Conservation (phyloP, 2,329 filamentous ascomycete genomes). For the Pseudogymnoascus destructans region DNA sequence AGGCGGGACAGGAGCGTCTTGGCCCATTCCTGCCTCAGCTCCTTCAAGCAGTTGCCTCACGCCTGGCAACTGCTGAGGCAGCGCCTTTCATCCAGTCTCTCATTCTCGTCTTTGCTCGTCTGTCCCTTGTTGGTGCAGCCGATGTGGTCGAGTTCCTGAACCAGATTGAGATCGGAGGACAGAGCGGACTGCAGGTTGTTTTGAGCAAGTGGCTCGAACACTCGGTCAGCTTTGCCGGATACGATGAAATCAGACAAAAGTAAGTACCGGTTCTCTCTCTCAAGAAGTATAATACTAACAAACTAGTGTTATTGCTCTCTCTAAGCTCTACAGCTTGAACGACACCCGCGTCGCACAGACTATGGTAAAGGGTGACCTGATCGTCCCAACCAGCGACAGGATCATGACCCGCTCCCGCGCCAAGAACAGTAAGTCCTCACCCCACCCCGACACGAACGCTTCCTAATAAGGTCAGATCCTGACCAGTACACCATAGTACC, state of each 20-base stretch:
- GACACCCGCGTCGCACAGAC: slow-evolving; percentile 68
- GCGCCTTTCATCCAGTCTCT: slow-evolving; percentile 90
- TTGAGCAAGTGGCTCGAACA: slow-evolving; percentile 95
- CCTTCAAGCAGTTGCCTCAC: slow-evolving; percentile 73
- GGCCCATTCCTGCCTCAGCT: slow-evolving; percentile 84
- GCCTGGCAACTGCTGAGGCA: slow-evolving; percentile 69
- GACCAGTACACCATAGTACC: slow-evolving; percentile 81
- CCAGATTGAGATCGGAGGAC: slow-evolving; percentile 64
- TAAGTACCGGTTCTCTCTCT: slow-evolving; percentile 34
- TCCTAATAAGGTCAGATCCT: slow-evolving; percentile 44
- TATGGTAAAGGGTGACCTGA: slow-evolving; percentile 81
- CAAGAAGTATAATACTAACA: slow-evolving; percentile 23
- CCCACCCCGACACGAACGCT: slow-evolving; percentile 15
- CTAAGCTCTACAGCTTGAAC: slow-evolving; percentile 78
- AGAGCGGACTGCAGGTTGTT: slow-evolving; percentile 79
- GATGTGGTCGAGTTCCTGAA: slow-evolving; percentile 89
- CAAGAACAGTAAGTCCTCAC: slow-evolving; percentile 51
- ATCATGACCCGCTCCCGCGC: slow-evolving; percentile 93
- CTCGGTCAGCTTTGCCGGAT: slow-evolving; percentile 92
- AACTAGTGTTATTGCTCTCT: slow-evolving; percentile 72
- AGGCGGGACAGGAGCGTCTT: slow-evolving; percentile 79
- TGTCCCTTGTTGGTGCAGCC: slow-evolving; percentile 70
- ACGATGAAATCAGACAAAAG: slow-evolving; percentile 96
- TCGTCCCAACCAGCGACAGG: slow-evolving; percentile 61
- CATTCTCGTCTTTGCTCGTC: slow-evolving; percentile 84